phyloP scores from a whole-genome alignment of 495 filamentous ascomycete genomes.

The Haplographium delicatum region DNA sequence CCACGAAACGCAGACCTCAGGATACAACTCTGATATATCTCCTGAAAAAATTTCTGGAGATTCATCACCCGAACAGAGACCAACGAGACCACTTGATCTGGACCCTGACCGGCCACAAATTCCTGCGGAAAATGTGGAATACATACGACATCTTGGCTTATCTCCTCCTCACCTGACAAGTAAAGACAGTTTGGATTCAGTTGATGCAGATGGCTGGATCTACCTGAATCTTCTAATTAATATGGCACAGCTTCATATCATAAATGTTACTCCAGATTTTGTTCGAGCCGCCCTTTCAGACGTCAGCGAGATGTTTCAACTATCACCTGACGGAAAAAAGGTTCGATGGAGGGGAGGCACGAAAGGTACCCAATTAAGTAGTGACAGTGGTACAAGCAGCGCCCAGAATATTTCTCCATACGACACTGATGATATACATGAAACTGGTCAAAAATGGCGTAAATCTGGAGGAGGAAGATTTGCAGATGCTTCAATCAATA shows the following conservation, averaged over 20 bases:
- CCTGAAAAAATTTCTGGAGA: slow-evolving; percentile 1
- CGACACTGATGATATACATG: slow-evolving; percentile 37
- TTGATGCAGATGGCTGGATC: slow-evolving; percentile 62
- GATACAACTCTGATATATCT: slow-evolving; percentile 1
- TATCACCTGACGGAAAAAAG: slow-evolving; percentile 68
- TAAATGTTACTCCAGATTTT: slow-evolving; percentile 70
- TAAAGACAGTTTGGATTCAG: slow-evolving; percentile 39
- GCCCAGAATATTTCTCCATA: slow-evolving; percentile 34
- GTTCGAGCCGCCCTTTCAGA: slow-evolving; percentile 61
- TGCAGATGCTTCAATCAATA: slow-evolving; percentile 18
- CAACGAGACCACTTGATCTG: slow-evolving; percentile 65
- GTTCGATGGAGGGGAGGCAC: slow-evolving; percentile 67
- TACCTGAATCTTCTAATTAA: slow-evolving; percentile 78
- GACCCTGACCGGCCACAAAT: slow-evolving; percentile 63
- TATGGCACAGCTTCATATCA: slow-evolving; percentile 73
- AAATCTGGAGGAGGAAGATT: slow-evolving; percentile 26
- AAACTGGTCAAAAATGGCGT: slow-evolving; percentile 26
- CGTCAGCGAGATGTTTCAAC: slow-evolving; percentile 62
- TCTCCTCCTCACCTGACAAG: slow-evolving; percentile 36
- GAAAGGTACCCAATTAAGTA: slow-evolving; percentile 53
- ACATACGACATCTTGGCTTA: slow-evolving; percentile 65
- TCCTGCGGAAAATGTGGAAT: slow-evolving; percentile 67
- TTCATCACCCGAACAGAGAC: slow-evolving; percentile 51
- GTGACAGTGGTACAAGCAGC: slow-evolving; percentile 43
- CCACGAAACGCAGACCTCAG: slow-evolving; percentile 3